Percentiles rank a stretch among this genome's conserved stretches.
Conservation (phyloP, 2,329 filamentous ascomycete genomes). For the Trichophyton benhamiae region DNA sequence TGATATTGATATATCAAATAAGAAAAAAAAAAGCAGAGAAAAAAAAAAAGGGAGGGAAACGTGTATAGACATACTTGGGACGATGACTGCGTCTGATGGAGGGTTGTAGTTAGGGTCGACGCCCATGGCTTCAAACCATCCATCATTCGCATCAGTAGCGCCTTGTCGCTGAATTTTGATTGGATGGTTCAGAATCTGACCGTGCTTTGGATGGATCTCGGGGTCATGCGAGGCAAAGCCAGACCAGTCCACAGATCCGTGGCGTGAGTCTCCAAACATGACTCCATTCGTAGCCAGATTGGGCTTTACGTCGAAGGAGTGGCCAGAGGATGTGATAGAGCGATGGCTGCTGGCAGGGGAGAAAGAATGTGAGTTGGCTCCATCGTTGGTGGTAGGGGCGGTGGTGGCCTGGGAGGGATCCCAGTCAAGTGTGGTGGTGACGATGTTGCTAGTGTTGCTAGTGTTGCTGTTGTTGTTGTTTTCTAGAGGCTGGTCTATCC, state of each 20-base stretch:
- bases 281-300: constrained; percentile 15
- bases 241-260: constrained; percentile 19
- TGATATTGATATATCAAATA: background rate
- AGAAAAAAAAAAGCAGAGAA: too few species aligned
- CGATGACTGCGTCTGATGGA: constrained; percentile 57
- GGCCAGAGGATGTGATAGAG: constrained; percentile 27
- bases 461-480: constrained; percentile 12
- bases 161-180: constrained; percentile 22
- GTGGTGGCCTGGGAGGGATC: constrained; percentile 20
- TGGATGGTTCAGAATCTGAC: constrained; percentile 17
- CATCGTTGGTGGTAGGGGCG: background rate
- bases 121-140: constrained; percentile 82
- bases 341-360: constrained; percentile 32
- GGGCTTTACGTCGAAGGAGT: constrained; percentile 14
- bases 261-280: constrained; percentile 16
- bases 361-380: constrained; percentile 21
- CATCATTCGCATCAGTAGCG: constrained; percentile 42
- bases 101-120: constrained; percentile 79
- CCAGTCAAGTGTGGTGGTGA: constrained; percentile 18
- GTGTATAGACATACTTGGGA: constrained; percentile 42
- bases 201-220: constrained; percentile 10
- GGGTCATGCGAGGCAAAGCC: constrained; percentile 16
- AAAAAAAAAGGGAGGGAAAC: background rate
- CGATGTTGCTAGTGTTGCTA: constrained; percentile 15
- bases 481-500: constrained; percentile 21